These are phyloP conservation scores for Globisporangium camurandrum DNA, from an alignment of 352 stramenopile species.

Conservation along the genomic window DNA sequence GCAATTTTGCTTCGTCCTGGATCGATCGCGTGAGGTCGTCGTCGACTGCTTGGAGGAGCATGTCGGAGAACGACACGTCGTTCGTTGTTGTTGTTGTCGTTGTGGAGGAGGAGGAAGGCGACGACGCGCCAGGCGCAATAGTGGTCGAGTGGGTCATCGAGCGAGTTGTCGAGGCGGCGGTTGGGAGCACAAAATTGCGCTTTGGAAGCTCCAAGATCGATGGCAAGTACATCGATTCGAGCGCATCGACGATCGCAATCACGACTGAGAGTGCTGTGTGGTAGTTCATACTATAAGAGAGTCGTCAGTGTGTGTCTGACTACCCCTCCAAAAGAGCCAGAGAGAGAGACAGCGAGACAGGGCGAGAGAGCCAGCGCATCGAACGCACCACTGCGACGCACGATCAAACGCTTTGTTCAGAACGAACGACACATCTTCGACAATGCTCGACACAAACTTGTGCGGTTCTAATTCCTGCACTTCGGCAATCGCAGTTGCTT, in stretches of 20 bases:
- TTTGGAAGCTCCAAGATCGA: slow-evolving; percentile 64
- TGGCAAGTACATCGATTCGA: slow-evolving; percentile 74
- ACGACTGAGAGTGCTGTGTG: slow-evolving; percentile 76
- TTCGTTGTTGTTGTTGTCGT: slow-evolving; percentile 14
- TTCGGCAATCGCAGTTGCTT: slow-evolving; percentile 76
- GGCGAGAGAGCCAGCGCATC: too few relatives aligned
- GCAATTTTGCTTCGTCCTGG: slow-evolving; percentile 68
- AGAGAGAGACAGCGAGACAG: too few relatives aligned
- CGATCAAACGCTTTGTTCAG: slow-evolving; percentile 78
- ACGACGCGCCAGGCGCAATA: too few relatives aligned
- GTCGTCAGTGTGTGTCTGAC: too few relatives aligned
- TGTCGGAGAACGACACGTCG: slow-evolving; percentile 68
- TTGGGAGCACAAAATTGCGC: slow-evolving; percentile 46
- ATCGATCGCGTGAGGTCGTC: slow-evolving; percentile 53
- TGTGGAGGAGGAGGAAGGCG: neutral
- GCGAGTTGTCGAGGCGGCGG: neutral
- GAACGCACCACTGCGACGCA: slow-evolving; percentile 57
- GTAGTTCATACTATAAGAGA: slow-evolving; percentile 81
- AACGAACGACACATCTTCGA: slow-evolving; percentile 82
- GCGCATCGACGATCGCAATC: slow-evolving; percentile 73
- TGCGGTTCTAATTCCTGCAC: slow-evolving; percentile 56
- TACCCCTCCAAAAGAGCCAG: too few relatives aligned
- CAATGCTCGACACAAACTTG: slow-evolving; percentile 73
- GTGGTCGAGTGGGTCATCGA: neutral
- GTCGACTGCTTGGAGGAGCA: slow-evolving; percentile 71